Evolutionary conservation across 140 eudicot species (phyloP), one percentile per base, ranked within the genome.

Genomic region (Oenanthe javanica): DNA sequence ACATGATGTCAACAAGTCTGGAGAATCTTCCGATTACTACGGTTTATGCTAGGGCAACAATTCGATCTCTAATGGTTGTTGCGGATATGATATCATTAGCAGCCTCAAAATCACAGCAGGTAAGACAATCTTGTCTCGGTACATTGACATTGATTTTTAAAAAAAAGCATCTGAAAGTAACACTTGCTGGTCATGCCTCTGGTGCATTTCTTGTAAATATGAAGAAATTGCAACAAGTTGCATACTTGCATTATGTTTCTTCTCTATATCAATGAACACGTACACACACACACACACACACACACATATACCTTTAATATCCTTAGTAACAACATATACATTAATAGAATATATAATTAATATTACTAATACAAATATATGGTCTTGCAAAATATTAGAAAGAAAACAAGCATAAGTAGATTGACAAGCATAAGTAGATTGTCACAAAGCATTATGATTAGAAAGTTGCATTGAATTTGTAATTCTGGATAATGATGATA

Each of bases 41-140:
- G 81, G 84, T 79, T 57, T 89, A 89, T 86, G 96, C 98, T 18
- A 77, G 87, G 75, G 96, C 98, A 47, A 91, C 97, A 18, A 77
- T 94, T 61, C 92, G 92, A 59, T 92, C 99, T 13, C 84, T 95
- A 83, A 86, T 92, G 78, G 93, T 92, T 82, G 97, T 95, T 84
- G 95, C 99, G 21, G 91, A 95, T 87, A 91, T 89, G 92, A 83
- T 89, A 64, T 90, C 96, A 3, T 75, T 90, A 76, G 95, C 94
- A 49, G 83, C 96, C 75, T 90, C 93, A 77, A 91, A 81, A 55
- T 82, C 86, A 72, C 97, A 90, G 78, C 98, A 88, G 91, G 98
- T 87, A 63, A 84, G 83, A 19, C 27, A n/a, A 57, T n/a, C 25
- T 51, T 45, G 2, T 45, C 54, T 3, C 45, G 11, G 55, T 8